A percentile compares a stretch with the other conserved stretches of the same genome.
These are phyloP conservation scores for Polyplosphaeria fusca DNA, from an alignment of 495 filamentous ascomycete species.

Conservation along the genomic window DNA sequence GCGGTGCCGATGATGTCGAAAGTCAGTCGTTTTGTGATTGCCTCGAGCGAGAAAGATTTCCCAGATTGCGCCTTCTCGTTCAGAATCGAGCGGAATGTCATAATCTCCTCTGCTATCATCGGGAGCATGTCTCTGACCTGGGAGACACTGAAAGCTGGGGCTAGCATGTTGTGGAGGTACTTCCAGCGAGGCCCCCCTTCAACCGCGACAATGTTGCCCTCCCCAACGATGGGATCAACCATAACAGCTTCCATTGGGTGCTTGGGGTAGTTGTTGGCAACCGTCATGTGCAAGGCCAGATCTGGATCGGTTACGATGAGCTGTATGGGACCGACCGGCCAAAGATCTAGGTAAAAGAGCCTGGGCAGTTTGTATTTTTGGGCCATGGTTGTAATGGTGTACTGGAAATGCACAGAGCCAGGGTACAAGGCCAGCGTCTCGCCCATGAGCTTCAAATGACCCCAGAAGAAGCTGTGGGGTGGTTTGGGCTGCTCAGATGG, in stretches of 20 bases:
- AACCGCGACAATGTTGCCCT: constrained; percentile 11
- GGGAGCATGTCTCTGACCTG: constrained; percentile 9
- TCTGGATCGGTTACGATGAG: constrained; percentile 27
- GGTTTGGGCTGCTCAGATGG: constrained; percentile 7
- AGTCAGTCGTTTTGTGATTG: neutral
- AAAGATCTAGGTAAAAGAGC: constrained; percentile 21
- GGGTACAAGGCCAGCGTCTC: constrained; percentile 15
- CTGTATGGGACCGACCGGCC: constrained; percentile 19
- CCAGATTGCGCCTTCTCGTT: constrained; percentile 3
- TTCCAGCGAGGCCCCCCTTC: constrained; percentile 24
- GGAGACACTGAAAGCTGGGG: constrained; percentile 16
- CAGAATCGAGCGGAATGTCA: constrained; percentile 14
- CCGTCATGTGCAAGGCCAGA: constrained; percentile 2
- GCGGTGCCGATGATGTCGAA: constrained; percentile 21
- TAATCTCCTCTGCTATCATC: constrained; percentile 23
- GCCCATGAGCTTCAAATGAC: constrained; percentile 27
- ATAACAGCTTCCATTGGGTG: neutral
- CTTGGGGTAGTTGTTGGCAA: constrained; percentile 14
- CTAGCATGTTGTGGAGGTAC: constrained; percentile 24
- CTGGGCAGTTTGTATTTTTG: constrained; percentile 26
- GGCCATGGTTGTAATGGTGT: constrained; percentile 2
- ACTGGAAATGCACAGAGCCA: constrained; percentile 6
- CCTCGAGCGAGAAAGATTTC: constrained; percentile 20
- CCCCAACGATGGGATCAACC: constrained; percentile 13
- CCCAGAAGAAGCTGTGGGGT: constrained; percentile 23